Conservation (phyloP, 257 asterid genomes). For the Solanum chiquidenum region DNA sequence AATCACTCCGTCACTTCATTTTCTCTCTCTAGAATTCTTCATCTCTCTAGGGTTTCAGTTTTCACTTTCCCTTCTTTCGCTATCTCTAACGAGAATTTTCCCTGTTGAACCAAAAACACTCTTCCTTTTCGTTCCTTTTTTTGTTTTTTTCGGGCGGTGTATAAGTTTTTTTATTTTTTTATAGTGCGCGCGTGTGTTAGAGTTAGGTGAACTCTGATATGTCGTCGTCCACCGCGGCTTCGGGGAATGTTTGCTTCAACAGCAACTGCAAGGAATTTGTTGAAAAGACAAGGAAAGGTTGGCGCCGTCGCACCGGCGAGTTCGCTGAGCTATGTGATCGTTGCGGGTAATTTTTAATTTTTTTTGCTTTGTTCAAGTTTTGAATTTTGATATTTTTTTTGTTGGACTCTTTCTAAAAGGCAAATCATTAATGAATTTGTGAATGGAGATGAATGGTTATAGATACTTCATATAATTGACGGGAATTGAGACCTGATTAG, state of each 20-base stretch:
- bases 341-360: constrained; percentile 58
- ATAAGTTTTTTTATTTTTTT: not conserved
- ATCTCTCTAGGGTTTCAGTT: not conserved
- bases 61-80: not conserved
- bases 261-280: constrained; percentile 54
- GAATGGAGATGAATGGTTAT: not conserved
- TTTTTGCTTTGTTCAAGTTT: not conserved
- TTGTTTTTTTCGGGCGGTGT: not conserved
- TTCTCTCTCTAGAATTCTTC: not conserved
- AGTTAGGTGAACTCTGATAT: not conserved
- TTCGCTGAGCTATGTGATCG: constrained; percentile 89
- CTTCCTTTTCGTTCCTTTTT: not conserved
- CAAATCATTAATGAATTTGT: not conserved
- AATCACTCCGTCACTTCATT: not conserved
- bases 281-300: constrained; percentile 54
- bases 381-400: not conserved
- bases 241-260: constrained; percentile 56
- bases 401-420: not conserved
- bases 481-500: not conserved
- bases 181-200: not conserved
- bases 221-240: constrained; percentile 13
- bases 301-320: constrained; percentile 98
- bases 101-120: not conserved
- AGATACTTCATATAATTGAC: not conserved
- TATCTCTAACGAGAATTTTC: constrained; percentile 11